A percentile compares a stretch with the other conserved stretches of the same genome.
These are phyloP conservation scores for Schoenoplectus tabernaemontani DNA, from an alignment of 202 grass and related monocot species.

Conservation along the genomic window DNA sequence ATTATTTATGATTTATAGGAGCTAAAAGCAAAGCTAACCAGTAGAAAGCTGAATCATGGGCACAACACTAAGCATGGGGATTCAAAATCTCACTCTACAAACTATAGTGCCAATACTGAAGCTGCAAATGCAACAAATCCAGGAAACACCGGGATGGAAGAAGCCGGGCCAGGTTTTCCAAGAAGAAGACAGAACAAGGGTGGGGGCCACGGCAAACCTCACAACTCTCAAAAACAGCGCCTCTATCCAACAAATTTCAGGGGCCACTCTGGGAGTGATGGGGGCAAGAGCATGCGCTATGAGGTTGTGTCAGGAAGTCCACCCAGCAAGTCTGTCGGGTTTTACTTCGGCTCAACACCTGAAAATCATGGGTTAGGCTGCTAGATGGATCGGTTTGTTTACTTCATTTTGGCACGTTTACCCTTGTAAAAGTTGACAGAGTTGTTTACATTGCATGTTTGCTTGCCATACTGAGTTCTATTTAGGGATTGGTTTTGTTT, in stretches of 20 bases:
- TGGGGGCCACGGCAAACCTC: conserved; percentile 40
- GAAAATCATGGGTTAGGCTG: conserved; percentile 78
- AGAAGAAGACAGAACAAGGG: conserved; percentile 67
- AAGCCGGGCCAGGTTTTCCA: conserved; percentile 53
- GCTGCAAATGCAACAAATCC: conserved; percentile 36
- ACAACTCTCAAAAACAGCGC: conserved; percentile 54
- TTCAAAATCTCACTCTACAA: conserved; percentile 31
- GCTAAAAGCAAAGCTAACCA: conserved; percentile 36
- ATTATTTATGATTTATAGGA: conserved; percentile 31
- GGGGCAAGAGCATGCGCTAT: conserved; percentile 31
- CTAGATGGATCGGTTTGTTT: too few species aligned
- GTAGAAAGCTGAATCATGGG: conserved; percentile 39
- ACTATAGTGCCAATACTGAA: conserved; percentile 28
- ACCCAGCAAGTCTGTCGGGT: conserved; percentile 85
- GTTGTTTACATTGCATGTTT: conserved; percentile 21
- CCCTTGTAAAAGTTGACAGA: conserved; percentile 11
- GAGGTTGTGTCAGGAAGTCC: conserved; percentile 74
- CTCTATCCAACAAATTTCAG: conserved; percentile 83
- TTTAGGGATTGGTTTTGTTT: conserved; percentile 1
- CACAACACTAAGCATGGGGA: conserved; percentile 25
- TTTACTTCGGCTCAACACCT: conserved; percentile 93
- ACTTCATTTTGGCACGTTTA: too few species aligned
- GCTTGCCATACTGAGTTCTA: conserved; percentile 15
- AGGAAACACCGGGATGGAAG: conserved; percentile 43
- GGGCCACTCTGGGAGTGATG: conserved; percentile 29